These are phyloP conservation scores for Aspergillus niger DNA, from an alignment of 2,329 filamentous ascomycete species.

Conservation along the genomic window DNA sequence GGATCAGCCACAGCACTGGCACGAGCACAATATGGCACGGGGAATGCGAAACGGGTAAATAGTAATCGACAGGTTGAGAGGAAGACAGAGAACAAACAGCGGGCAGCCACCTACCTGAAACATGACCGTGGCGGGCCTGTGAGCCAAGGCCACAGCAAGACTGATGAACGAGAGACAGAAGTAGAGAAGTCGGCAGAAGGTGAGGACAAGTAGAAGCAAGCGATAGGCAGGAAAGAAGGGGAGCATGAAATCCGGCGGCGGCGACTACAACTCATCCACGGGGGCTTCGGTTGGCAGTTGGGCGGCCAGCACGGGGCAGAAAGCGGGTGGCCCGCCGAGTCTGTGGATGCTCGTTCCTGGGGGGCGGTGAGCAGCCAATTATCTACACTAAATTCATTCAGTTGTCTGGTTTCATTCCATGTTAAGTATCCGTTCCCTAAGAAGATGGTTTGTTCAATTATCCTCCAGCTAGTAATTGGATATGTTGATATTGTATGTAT, in stretches of 20 bases:
- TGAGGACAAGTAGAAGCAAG: conserved; percentile 14
- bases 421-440: too few species aligned
- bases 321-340: not conserved
- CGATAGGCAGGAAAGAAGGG: conserved; percentile 16
- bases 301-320: conserved; percentile 11
- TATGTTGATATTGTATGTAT: too few species aligned
- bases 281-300: conserved; percentile 7
- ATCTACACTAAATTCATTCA: too few species aligned
- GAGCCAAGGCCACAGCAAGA: conserved; percentile 21
- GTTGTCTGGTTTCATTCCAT: too few species aligned
- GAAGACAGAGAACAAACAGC: not conserved
- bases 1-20: conserved; percentile 1
- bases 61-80: not conserved
- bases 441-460: too few species aligned
- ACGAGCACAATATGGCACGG: not conserved
- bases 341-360: too few species aligned
- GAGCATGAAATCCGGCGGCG: conserved; percentile 12
- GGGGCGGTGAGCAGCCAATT: not conserved
- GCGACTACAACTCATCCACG: not conserved
- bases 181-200: conserved; percentile 14
- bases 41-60: conserved; percentile 1
- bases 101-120: conserved; percentile 30
- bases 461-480: too few species aligned
- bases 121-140: conserved; percentile 31
- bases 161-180: conserved; percentile 17